Conservation (phyloP, 257 asterid species). For the Eustoma russellianum region DNA sequence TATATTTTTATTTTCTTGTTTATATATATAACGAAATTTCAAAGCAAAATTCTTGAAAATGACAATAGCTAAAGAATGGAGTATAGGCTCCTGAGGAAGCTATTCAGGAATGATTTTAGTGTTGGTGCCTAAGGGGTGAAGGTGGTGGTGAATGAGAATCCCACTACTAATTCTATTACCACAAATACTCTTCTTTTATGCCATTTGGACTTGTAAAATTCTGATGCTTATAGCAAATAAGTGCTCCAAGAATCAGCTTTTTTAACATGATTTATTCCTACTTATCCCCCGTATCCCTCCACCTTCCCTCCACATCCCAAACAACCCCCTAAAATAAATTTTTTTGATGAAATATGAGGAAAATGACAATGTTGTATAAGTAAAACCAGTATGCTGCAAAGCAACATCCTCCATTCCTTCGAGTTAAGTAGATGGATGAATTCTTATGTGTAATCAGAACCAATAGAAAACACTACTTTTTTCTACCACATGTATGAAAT, state of each 20-base stretch:
- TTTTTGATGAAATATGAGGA: no score
- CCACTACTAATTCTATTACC: constrained; percentile 46
- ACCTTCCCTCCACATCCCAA: no score
- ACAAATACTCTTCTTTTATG: constrained; percentile 24
- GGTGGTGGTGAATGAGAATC: constrained; percentile 65
- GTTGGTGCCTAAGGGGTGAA: constrained; percentile 31
- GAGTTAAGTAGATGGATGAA: no score
- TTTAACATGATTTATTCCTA: constrained; percentile 6
- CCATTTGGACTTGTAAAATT: constrained; percentile 17
- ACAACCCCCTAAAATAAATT: no score
- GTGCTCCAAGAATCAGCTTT: constrained; percentile 19
- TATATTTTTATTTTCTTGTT: not conserved
- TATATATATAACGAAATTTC: not conserved
- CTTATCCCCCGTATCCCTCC: no score
- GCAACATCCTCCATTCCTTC: no score
- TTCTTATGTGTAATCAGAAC: no score
- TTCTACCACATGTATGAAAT: no score
- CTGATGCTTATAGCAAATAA: constrained; percentile 52
- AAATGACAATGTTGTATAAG: not conserved
- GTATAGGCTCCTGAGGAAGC: no score
- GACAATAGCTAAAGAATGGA: constrained; percentile 10
- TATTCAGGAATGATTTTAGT: not conserved
- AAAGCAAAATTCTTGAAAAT: constrained; percentile 16
- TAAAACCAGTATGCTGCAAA: no score
- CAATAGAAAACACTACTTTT: no score